These are phyloP conservation scores for Verticillium nonalfalfae DNA, from an alignment of 2,329 filamentous ascomycete species.

Conservation along the genomic window DNA sequence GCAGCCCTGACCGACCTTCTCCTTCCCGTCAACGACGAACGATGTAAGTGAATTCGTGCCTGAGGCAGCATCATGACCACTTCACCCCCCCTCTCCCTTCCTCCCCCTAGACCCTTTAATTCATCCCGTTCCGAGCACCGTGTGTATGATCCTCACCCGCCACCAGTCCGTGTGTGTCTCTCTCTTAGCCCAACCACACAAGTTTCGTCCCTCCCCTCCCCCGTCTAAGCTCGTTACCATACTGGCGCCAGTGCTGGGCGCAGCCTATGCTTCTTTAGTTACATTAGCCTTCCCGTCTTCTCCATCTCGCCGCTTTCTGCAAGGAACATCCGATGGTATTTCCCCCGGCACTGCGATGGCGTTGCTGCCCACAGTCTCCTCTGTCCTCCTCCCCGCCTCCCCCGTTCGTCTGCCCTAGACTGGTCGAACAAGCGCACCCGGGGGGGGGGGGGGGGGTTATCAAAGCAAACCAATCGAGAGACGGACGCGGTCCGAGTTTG, in stretches of 20 bases:
- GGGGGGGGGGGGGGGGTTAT: neutral
- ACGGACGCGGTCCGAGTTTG: neutral
- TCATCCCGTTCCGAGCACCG: no score
- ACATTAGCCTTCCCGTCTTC: conserved; percentile 11
- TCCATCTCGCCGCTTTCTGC: conserved; percentile 2
- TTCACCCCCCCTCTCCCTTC: neutral
- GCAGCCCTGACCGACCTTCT: neutral
- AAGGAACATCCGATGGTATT: conserved; percentile 3
- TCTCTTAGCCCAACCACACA: neutral
- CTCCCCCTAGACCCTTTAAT: no score
- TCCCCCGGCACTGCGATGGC: neutral
- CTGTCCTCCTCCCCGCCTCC: neutral
- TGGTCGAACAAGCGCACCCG: neutral
- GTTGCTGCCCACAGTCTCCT: neutral
- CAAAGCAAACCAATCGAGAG: neutral
- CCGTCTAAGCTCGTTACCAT: neutral
- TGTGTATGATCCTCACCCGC: neutral
- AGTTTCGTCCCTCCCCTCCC: neutral
- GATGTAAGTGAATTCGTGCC: neutral
- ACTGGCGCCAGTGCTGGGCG: conserved; percentile 4
- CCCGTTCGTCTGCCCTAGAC: neutral
- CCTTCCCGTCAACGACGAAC: neutral
- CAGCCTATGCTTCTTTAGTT: conserved; percentile 5
- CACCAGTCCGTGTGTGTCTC: neutral
- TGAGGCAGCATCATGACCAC: neutral